Evolutionary conservation across 257 asterid genomes (phyloP), one percentile per base, ranked within the genome.

Genomic region (Scutellaria barbata): DNA sequence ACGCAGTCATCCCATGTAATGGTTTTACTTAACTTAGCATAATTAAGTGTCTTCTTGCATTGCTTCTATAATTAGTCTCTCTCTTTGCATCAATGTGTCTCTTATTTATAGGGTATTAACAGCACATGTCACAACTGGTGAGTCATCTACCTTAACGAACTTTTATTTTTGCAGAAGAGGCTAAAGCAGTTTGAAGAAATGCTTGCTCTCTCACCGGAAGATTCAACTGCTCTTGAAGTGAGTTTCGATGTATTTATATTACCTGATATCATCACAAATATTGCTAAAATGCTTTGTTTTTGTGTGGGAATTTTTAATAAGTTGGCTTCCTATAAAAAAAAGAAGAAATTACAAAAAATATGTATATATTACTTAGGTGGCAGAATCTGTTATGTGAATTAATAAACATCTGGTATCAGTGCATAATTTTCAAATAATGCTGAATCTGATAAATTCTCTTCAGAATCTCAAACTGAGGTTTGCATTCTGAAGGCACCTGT

Each of bases 191-290:
- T 88, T 70, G 92, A 94, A 82, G 89, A 79, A 75, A 82, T 86
- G 72, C 95, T 91, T 74, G 83, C 66, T 18, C 71, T 68, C 66
- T 81, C 87, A 45, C 92, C 90, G 41, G 96, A 86, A 72, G 97
- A 94, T 81, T 75, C 93, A 61, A 71, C 73, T 69, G 92, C 98
- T 41, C 91, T 94, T 76, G 98, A 91, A 83, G 99, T 91, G 83
- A 93, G 97, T 81, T 37, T 10, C 47, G 16, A 71, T 76, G 63
- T 69, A 41, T 59, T 70, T 9, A 8, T 41, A 40, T 16, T 42
- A 67, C 33, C 75, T 62, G 46, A 69, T 53, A 51, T 74, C 46
- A 73, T 76, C 40, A 33, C 39, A 30, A 20, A 16, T 66, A 6
- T 33, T 48, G 40, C 53, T 58, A 41, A 53, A 30, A 20, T 48